phyloP scores from a whole-genome alignment of 345 rosid genomes.

The Citrus inodora region DNA sequence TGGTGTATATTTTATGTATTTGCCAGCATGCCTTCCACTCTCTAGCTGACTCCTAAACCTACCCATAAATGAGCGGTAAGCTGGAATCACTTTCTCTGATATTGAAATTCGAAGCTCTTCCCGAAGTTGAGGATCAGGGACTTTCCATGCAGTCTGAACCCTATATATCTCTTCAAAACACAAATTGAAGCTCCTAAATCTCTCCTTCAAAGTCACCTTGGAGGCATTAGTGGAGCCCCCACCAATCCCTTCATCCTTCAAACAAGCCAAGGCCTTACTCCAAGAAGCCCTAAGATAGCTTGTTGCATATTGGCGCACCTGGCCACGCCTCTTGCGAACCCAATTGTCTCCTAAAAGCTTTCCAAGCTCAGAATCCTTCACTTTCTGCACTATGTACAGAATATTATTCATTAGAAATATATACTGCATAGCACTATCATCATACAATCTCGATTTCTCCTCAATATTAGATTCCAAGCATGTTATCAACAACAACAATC shows the following conservation, averaged over 20 bases:
- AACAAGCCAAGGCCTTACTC: constrained; percentile 70
- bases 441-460: constrained; percentile 83
- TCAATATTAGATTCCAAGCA: constrained; percentile 73
- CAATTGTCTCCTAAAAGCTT: constrained; percentile 84
- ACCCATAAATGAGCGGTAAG: constrained; percentile 84
- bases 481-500: constrained; percentile 57
- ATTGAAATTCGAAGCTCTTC: constrained; percentile 93
- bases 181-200: constrained; percentile 80
- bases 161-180: constrained; percentile 88
- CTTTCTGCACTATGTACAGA: constrained; percentile 82
- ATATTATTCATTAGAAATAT: constrained; percentile 92
- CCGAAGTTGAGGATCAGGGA: constrained; percentile 90
- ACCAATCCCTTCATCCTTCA: constrained; percentile 78
- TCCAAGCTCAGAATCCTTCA: constrained; percentile 83
- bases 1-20: constrained; percentile 88
- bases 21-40: constrained; percentile 80
- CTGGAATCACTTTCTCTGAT: constrained; percentile 83
- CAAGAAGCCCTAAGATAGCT: constrained; percentile 92
- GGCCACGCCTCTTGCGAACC: constrained; percentile 86
- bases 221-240: constrained; percentile 69
- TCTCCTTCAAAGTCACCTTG: constrained; percentile 78
- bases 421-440: constrained; percentile 66
- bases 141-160: constrained; percentile 93
- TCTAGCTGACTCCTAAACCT: constrained; percentile 82
- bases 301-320: constrained; percentile 77